phyloP scores from a whole-genome alignment of 2,329 filamentous ascomycete genomes.

The Scytalidium lignicola region DNA sequence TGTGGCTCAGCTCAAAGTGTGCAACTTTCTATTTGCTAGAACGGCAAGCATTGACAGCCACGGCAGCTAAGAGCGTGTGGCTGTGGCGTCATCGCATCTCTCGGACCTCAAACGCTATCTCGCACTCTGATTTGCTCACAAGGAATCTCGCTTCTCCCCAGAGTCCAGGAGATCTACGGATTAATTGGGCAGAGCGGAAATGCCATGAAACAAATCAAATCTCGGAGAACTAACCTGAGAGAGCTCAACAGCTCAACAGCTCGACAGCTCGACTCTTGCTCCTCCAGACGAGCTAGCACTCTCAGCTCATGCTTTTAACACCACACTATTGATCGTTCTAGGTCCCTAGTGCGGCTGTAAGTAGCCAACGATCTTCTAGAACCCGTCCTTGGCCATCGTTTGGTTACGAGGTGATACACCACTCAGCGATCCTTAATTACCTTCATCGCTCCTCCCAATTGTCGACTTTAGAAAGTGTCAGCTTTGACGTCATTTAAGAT shows the following conservation, averaged over 20 bases:
- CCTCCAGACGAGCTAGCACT: too few species aligned
- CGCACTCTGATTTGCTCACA: neutral
- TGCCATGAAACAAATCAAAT: neutral
- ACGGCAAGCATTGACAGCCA: neutral
- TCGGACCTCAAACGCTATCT: neutral
- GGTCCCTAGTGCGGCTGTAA: too few species aligned
- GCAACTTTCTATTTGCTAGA: neutral
- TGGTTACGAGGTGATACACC: too few species aligned
- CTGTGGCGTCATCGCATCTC: neutral
- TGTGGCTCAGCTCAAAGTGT: neutral
- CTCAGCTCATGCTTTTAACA: too few species aligned
- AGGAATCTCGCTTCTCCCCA: neutral
- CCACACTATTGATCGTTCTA: too few species aligned
- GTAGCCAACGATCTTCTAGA: too few species aligned
- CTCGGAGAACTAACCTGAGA: neutral
- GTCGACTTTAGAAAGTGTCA: neutral
- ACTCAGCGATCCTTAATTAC: too few species aligned
- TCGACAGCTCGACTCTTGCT: too few species aligned
- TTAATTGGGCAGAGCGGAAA: neutral
- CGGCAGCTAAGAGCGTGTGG: neutral
- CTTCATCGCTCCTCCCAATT: too few species aligned
- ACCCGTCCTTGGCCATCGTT: too few species aligned
- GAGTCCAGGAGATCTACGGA: neutral
- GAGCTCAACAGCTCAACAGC: too few species aligned
- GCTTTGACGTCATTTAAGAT: neutral